Evolutionary conservation across 129 eudicot genomes (phyloP).

Genomic region (sunflower (Helianthus annuus)): DNA sequence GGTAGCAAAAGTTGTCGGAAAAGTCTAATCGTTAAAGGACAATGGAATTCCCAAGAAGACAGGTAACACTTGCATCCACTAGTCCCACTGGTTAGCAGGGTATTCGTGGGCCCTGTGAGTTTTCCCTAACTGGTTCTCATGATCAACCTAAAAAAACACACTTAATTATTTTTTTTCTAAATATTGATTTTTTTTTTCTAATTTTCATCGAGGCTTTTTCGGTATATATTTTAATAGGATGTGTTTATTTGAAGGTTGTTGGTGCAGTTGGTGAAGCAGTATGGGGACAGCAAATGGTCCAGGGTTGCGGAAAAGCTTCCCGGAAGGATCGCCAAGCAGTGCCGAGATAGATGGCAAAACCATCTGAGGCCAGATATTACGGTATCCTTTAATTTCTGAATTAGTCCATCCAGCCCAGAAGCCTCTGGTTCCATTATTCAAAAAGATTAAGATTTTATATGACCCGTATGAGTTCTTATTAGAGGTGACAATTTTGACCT

Average conservation of each 20-base stretch:
- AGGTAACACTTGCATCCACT: slow-evolving; percentile 35
- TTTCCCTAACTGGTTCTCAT: no score
- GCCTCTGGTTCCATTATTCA: not conserved
- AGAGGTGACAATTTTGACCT: not conserved
- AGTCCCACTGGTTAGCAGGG: not conserved
- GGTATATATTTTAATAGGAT: not conserved
- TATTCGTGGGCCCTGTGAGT: no score
- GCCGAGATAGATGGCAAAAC: slow-evolving; percentile 84
- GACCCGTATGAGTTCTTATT: not conserved
- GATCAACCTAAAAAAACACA: not conserved
- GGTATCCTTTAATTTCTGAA: slow-evolving; percentile 35
- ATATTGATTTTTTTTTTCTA: not conserved
- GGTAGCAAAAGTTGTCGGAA: slow-evolving; percentile 22
- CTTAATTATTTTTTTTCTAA: not conserved
- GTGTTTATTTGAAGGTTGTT: slow-evolving; percentile 38
- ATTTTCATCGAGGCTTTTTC: not conserved
- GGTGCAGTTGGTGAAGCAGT: slow-evolving; percentile 47
- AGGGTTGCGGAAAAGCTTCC: slow-evolving; percentile 56
- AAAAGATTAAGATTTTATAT: not conserved
- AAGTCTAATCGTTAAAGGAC: slow-evolving; percentile 47
- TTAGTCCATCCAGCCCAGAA: not conserved
- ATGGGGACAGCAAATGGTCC: slow-evolving; percentile 67
- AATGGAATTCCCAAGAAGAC: slow-evolving; percentile 59
- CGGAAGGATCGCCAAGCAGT: slow-evolving; percentile 79
- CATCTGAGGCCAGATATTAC: slow-evolving; percentile 70